Conservation (phyloP, 805 yeast species). For the Sugiyamaella boreocaroliniensis region DNA sequence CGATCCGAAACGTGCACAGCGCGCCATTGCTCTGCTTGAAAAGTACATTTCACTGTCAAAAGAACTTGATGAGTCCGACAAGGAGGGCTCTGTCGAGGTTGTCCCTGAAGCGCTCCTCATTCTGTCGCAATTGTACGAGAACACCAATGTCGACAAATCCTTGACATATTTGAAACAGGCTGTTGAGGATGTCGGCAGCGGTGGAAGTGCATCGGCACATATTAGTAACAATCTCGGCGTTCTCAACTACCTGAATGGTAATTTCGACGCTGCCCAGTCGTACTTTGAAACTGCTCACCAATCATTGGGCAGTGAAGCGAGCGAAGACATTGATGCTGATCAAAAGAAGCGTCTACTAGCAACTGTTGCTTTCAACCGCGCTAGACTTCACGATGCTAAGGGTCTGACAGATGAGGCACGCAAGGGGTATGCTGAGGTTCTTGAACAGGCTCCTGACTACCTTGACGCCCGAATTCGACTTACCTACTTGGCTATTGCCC, state of each 20-base stretch:
- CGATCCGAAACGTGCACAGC: constrained; percentile 27
- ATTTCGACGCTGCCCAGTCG: constrained; percentile 47
- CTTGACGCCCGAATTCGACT: constrained; percentile 69
- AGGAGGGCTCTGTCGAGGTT: constrained; percentile 26
- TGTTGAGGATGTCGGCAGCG: constrained; percentile 40
- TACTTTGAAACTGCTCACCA: constrained; percentile 12
- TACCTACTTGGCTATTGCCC: constrained; percentile 50
- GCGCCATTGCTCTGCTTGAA: constrained; percentile 61
- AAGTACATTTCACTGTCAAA: constrained; percentile 59
- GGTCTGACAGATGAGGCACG: constrained; percentile 35
- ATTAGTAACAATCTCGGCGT: constrained; percentile 82
- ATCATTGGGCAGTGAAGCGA: background rate
- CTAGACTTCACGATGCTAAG: constrained; percentile 58
- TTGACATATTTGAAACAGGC: constrained; percentile 57
- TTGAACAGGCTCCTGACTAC: constrained; percentile 59
- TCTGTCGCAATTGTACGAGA: constrained; percentile 65
- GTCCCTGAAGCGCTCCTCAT: constrained; percentile 59
- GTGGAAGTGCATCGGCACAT: constrained; percentile 32
- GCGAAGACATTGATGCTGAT: constrained; percentile 13
- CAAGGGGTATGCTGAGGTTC: constrained; percentile 48
- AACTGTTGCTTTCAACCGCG: constrained; percentile 64
- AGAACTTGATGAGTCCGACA: constrained; percentile 42
- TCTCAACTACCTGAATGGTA: constrained; percentile 60
- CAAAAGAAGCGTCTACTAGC: constrained; percentile 28
- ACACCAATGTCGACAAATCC: constrained; percentile 56